phyloP scores from a whole-genome alignment of 176 grass and related monocot species.

The Zoysia pacifica region DNA sequence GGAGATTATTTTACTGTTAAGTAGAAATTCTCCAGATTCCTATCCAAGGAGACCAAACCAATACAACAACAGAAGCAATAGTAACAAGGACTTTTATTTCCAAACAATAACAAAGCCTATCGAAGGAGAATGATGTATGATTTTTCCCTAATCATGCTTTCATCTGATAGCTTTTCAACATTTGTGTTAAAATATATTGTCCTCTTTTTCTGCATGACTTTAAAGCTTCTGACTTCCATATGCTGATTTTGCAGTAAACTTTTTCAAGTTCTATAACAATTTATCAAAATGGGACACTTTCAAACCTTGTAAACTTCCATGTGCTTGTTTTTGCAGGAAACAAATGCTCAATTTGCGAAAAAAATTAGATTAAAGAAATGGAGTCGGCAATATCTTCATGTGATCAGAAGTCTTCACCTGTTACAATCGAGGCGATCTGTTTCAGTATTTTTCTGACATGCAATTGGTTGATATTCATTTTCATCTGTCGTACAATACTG shows the following conservation, averaged over 20 bases:
- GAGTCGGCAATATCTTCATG: constrained; percentile 61
- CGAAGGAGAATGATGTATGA: too few relatives aligned
- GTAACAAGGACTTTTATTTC: too few relatives aligned
- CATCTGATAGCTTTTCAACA: background rate
- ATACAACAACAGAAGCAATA: too few relatives aligned
- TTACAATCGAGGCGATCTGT: too few relatives aligned
- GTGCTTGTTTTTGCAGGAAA: constrained; percentile 53
- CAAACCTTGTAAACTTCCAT: background rate
- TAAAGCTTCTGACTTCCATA: background rate
- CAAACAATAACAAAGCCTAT: too few relatives aligned
- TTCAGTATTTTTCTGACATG: too few relatives aligned
- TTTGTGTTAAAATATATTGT: background rate
- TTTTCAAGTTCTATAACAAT: constrained; percentile 50
- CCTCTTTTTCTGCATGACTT: background rate
- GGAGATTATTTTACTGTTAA: too few relatives aligned
- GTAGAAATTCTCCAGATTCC: too few relatives aligned
- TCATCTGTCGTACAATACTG: too few relatives aligned
- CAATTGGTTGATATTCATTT: too few relatives aligned
- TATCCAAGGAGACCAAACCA: too few relatives aligned
- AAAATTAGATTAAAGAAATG: constrained; percentile 61
- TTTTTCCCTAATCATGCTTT: background rate
- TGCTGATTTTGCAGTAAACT: constrained; percentile 53
- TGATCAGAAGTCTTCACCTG: constrained; percentile 56
- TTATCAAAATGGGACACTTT: constrained; percentile 42
- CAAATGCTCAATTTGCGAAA: constrained; percentile 72